A percentile compares a stretch with the other conserved stretches of the same genome.
phyloP scores from a whole-genome alignment of 2,329 filamentous ascomycete species.

The Trichoderma arundinaceum region DNA sequence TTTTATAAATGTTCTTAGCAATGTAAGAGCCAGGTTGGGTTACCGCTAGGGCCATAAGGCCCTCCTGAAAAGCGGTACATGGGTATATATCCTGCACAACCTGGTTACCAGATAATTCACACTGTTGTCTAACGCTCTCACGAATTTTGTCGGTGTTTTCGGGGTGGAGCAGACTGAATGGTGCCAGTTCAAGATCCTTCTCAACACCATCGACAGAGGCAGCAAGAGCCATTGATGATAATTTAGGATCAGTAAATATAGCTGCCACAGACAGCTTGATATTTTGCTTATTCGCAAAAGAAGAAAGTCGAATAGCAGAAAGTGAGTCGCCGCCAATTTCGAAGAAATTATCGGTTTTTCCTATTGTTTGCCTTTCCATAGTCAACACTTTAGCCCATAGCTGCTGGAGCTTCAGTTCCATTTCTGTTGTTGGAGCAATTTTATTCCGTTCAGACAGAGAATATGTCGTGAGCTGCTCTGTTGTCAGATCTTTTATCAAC shows the following conservation, averaged over 20 bases:
- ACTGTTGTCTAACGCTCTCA: not conserved
- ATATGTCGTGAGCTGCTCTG: slow-evolving; percentile 15
- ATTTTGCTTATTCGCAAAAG: not conserved
- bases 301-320: slow-evolving; percentile 19
- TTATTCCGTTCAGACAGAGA: slow-evolving; percentile 20
- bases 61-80: slow-evolving; percentile 47
- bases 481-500: not conserved
- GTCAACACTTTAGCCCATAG: slow-evolving; percentile 22
- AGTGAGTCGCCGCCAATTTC: slow-evolving; percentile 52
- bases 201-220: not conserved
- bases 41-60: slow-evolving; percentile 41
- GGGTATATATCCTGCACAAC: slow-evolving; percentile 44
- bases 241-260: slow-evolving; percentile 14
- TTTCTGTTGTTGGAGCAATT: slow-evolving; percentile 28
- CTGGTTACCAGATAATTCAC: not conserved
- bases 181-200: not conserved
- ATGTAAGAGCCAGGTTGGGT: slow-evolving; percentile 37
- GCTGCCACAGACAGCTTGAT: slow-evolving; percentile 11
- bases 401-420: not conserved
- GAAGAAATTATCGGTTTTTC: slow-evolving; percentile 45
- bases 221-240: slow-evolving; percentile 3
- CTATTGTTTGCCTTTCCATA: not conserved
- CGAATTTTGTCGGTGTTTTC: not conserved
- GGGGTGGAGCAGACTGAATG: slow-evolving; percentile 11
- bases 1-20: slow-evolving; percentile 30